Conservation (phyloP, 2,329 filamentous ascomycete species). For the Davidsoniella eucalypti region DNA sequence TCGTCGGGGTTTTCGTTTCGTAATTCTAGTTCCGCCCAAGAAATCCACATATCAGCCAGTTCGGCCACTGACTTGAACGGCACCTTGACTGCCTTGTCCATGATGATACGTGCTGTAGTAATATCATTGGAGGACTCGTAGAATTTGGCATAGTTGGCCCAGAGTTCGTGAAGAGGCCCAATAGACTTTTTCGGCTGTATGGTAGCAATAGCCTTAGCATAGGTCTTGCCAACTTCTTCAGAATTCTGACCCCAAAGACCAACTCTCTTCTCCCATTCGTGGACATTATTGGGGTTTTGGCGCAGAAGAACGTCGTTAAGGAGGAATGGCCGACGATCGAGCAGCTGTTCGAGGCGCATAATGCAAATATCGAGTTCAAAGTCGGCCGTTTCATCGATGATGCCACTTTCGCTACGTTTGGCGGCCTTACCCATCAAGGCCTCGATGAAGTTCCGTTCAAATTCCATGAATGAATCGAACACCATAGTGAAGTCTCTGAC, state of each 20-base stretch:
- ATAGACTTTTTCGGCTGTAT: conserved; percentile 89
- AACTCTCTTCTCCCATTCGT: conserved; percentile 96
- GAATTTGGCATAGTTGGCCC: conserved; percentile 93
- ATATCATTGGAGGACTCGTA: conserved; percentile 82
- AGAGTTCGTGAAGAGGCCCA: conserved; percentile 85
- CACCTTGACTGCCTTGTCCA: conserved; percentile 96
- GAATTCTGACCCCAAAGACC: conserved; percentile 90
- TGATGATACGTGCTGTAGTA: conserved; percentile 71
- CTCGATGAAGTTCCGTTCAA: conserved; percentile 89
- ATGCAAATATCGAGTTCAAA: conserved; percentile 92
- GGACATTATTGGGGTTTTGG: conserved; percentile 91
- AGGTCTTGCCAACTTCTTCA: conserved; percentile 79
- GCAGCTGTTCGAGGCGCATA: conserved; percentile 94
- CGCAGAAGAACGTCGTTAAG: conserved; percentile 89
- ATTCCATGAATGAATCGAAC: conserved; percentile 92
- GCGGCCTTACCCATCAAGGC: conserved; percentile 81
- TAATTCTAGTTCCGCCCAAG: conserved; percentile 97
- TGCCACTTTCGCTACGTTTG: conserved; percentile 59
- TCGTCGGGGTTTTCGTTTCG: conserved; percentile 91
- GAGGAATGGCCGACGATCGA: conserved; percentile 90
- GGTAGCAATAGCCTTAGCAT: conserved; percentile 82
- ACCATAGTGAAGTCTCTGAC: conserved; percentile 93
- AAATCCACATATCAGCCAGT: conserved; percentile 94
- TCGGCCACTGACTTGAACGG: conserved; percentile 96
- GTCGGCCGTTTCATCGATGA: conserved; percentile 67